These are phyloP conservation scores for Beauveria pseudobassiana DNA, from an alignment of 2,329 filamentous ascomycete genomes.

Conservation along the genomic window DNA sequence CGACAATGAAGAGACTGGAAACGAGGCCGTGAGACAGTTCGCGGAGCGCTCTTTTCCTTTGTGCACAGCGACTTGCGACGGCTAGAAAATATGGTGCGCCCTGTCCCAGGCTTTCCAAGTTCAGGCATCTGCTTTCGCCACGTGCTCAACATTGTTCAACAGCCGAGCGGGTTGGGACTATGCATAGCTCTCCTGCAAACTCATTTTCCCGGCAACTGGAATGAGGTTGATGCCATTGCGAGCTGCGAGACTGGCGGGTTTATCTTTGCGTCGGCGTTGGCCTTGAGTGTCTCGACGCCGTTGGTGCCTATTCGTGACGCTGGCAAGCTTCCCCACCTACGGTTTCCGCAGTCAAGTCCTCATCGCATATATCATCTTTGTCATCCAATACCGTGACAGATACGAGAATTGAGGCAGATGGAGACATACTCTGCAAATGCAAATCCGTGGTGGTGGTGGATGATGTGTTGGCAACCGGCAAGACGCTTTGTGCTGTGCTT, in stretches of 20 bases:
- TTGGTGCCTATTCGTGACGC: conserved; percentile 45
- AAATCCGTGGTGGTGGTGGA: conserved; percentile 48
- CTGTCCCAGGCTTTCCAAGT: conserved; percentile 42
- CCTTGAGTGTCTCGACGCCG: conserved; percentile 30
- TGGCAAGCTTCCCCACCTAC: conserved; percentile 53
- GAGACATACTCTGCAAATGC: conserved; percentile 30
- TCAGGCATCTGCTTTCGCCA: conserved; percentile 48
- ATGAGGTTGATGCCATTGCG: conserved; percentile 34
- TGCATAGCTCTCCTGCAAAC: conserved; percentile 42
- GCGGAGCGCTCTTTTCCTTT: neutral
- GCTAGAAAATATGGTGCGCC: conserved; percentile 42
- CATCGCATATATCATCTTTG: conserved; percentile 38
- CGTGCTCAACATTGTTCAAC: conserved; percentile 47
- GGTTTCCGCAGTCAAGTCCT: conserved; percentile 36
- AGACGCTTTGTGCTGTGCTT: conserved; percentile 47
- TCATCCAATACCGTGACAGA: conserved; percentile 14
- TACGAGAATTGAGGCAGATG: conserved; percentile 40
- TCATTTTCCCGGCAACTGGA: conserved; percentile 41
- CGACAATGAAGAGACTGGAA: conserved; percentile 39
- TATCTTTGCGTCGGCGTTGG: conserved; percentile 46
- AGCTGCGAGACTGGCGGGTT: conserved; percentile 52
- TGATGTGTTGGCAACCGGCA: conserved; percentile 50
- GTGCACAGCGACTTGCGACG: conserved; percentile 33
- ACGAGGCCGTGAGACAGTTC: conserved; percentile 22
- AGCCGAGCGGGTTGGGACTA: conserved; percentile 40